These are phyloP conservation scores for Cerrena zonata DNA, from an alignment of 1,284 basidiomycete species.

Conservation along the genomic window DNA sequence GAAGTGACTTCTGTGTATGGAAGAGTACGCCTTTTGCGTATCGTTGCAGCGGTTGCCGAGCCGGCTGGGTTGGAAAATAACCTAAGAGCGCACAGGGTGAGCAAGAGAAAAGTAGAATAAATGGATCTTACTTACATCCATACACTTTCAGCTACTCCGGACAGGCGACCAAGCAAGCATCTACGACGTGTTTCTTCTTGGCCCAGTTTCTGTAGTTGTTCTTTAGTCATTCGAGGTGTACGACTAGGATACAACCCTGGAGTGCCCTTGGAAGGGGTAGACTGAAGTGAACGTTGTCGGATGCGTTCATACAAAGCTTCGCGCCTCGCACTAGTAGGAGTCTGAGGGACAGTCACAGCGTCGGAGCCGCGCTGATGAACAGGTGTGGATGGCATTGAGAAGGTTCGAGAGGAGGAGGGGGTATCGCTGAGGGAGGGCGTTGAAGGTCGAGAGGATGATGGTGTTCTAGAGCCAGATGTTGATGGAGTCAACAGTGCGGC, in stretches of 20 bases:
- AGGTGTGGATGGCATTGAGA: constrained; percentile 58
- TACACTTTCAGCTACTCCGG: constrained; percentile 74
- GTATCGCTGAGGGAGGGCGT: constrained; percentile 14
- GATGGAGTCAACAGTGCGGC: constrained; percentile 26
- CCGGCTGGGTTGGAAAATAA: constrained; percentile 57
- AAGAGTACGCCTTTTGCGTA: constrained; percentile 62
- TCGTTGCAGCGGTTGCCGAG: constrained; percentile 40
- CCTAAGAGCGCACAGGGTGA: constrained; percentile 33
- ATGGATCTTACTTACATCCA: constrained; percentile 60
- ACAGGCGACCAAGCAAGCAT: constrained; percentile 69
- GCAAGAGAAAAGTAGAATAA: background rate
- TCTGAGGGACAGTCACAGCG: constrained; percentile 53
- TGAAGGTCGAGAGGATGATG: constrained; percentile 39
- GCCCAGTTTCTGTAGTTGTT: constrained; percentile 62
- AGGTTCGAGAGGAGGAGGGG: constrained; percentile 25
- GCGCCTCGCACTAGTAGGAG: constrained; percentile 66
- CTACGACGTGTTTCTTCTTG: constrained; percentile 71
- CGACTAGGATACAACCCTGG: constrained; percentile 31
- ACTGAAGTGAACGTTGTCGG: constrained; percentile 59
- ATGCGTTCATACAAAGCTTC: constrained; percentile 75
- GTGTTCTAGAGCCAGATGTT: constrained; percentile 32
- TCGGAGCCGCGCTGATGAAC: constrained; percentile 51
- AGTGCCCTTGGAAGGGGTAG: constrained; percentile 57
- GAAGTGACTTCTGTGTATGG: constrained; percentile 58
- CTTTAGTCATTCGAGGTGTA: constrained; percentile 45